Conservation (phyloP, 1,284 basidiomycete species). For the Apiotrichum montevideense region DNA sequence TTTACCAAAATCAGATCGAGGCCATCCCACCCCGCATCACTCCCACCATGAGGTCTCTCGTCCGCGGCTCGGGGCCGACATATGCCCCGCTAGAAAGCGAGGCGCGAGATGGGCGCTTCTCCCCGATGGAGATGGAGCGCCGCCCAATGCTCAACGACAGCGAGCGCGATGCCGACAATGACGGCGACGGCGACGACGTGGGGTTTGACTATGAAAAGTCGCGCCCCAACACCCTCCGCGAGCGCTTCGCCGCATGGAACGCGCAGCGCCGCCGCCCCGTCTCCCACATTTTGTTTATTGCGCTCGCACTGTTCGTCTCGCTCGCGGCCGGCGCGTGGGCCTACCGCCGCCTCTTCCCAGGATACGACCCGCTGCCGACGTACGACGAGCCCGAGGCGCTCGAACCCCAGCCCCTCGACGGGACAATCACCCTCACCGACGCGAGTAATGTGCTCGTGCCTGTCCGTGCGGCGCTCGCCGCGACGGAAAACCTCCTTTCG, state of each 20-base stretch:
- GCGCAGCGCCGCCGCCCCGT: no score
- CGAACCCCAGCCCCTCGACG: neutral
- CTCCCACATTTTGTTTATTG: no score
- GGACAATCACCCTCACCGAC: constrained; percentile 6
- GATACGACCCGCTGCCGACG: neutral
- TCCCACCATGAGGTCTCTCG: no score
- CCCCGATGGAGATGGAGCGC: neutral
- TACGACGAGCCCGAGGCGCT: neutral
- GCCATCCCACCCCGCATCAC: no score
- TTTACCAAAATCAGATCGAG: no score
- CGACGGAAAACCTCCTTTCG: constrained; percentile 8
- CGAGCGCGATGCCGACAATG: neutral
- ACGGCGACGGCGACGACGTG: neutral
- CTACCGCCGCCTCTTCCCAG: neutral
- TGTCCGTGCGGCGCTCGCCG: neutral
- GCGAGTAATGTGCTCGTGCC: constrained; percentile 19
- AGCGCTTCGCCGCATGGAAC: neutral
- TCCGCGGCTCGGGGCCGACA: neutral
- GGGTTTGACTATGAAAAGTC: neutral
- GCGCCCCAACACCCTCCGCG: neutral
- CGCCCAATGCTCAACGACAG: neutral
- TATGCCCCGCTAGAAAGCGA: neutral
- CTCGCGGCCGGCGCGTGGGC: neutral
- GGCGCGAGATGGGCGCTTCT: neutral
- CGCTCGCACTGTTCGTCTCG: no score